Percentiles rank a stretch among this genome's conserved stretches.
Conservation (phyloP, 2,329 filamentous ascomycete species). For the Colletotrichum salicis region DNA sequence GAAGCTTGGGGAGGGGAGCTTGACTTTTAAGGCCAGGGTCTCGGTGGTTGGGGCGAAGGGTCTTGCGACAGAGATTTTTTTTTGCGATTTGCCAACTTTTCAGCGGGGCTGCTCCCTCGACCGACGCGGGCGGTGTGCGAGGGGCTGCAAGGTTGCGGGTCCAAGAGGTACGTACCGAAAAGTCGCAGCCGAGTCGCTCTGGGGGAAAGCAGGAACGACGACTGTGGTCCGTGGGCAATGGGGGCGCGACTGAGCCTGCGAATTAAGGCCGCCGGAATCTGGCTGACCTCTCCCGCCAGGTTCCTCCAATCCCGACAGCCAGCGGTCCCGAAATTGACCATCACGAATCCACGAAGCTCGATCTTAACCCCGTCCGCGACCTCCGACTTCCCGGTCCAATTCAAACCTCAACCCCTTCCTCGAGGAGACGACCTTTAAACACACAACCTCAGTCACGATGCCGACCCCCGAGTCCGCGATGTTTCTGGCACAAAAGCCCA, state of each 20-base stretch:
- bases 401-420: background rate
- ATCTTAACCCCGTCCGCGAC: constrained; percentile 15
- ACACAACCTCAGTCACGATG: constrained; percentile 59
- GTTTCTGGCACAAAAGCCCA: constrained; percentile 87
- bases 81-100: constrained; percentile 35
- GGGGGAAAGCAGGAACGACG: background rate
- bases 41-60: constrained; percentile 36
- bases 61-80: constrained; percentile 35
- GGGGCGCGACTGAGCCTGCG: constrained; percentile 21
- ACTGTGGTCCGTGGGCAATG: background rate
- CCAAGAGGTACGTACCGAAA: constrained; percentile 23
- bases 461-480: constrained; percentile 84
- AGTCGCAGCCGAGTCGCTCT: constrained; percentile 5
- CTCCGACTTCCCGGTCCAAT: constrained; percentile 7
- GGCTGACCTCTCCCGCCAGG: constrained; percentile 24
- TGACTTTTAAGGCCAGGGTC: constrained; percentile 33
- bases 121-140: constrained; percentile 33
- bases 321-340: constrained; percentile 26
- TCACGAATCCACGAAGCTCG: constrained; percentile 21
- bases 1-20: constrained; percentile 27
- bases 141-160: background rate
- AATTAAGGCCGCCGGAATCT: constrained; percentile 32
- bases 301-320: constrained; percentile 26
- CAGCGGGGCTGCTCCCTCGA: constrained; percentile 25
- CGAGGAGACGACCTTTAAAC: background rate